Base-by-base conservation (phyloP, 2,329 filamentous ascomycete genomes). In the Setomelanomma holmii region DNA sequence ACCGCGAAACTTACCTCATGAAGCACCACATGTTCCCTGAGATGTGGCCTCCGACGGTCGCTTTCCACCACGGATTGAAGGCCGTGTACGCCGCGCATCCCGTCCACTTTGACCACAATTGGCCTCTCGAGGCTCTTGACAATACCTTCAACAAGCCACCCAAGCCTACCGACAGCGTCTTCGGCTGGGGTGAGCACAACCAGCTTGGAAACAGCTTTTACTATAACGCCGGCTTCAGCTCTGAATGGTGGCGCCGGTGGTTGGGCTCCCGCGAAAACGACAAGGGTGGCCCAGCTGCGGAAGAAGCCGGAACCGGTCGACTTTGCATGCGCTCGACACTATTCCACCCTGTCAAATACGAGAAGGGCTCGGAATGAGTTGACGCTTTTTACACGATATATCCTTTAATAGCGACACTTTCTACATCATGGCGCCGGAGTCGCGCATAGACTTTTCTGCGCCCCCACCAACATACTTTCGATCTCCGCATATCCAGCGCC, bases 1-100 rank as follows among this genome's bases (percentile, higher is more conserved):
- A 93, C 67, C 82, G 85, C 27, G 90, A 93, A 71, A 90, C 89
- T 46, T 79, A 88, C 57, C 81, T 84, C 12, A 88, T 89, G 57
- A 88, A 89, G 64, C 89, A 91, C 67, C 76, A 78, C 66, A 86
- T 93, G 64, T 89, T 88, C 51, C 89, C 89, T 0, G 90, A 93
- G 70, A 92, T 93, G 89, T 89, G 87, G 54, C 86, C 89, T 0
- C 86, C 89, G 49, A 88, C 88, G 0, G 84, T 88, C 21, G 86
- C 89, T 0, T 80, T 93, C 16, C 84, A 91, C 56, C 89, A 95
- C 69, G 89, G 90, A 5, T 79, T 93, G 42, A 93, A 93, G 76
- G 86, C 88, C 4, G 87, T 91, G 4, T 90, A 88, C 66, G 89
- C 86, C 10, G 90, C 90, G 10, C 89, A 93, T 72, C 89, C 90